Conservation (phyloP, 352 stramenopile species). For the Thraustochytrium sp. region DNA sequence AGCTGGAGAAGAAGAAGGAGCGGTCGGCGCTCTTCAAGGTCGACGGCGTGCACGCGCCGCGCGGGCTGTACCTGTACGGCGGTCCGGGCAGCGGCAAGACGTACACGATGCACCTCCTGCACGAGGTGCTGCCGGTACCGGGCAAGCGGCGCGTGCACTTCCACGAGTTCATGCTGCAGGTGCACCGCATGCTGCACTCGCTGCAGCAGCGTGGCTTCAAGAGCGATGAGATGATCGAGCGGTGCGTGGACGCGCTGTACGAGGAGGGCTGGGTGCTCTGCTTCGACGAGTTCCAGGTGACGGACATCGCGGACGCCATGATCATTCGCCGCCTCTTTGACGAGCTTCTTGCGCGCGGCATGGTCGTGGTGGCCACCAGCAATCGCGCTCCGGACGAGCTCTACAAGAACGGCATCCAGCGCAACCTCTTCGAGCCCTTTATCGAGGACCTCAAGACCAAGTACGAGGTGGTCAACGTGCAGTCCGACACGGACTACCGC, state of each 20-base stretch:
- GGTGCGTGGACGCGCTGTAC: slow-evolving; percentile 36
- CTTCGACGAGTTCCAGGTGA: slow-evolving; percentile 99
- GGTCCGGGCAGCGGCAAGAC: slow-evolving; percentile 91
- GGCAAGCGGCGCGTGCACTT: slow-evolving; percentile 80
- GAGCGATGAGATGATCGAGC: slow-evolving; percentile 39
- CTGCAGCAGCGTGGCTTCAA: slow-evolving; percentile 65
- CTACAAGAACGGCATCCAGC: slow-evolving; percentile 90
- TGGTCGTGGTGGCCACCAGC: slow-evolving; percentile 90
- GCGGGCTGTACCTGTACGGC: slow-evolving; percentile 87
- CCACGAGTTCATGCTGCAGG: slow-evolving; percentile 92
- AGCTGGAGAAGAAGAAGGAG: not conserved
- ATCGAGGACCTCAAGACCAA: slow-evolving; percentile 74
- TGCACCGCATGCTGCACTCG: slow-evolving; percentile 81
- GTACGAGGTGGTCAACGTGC: slow-evolving; percentile 36
- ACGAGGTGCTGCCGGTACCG: slow-evolving; percentile 48
- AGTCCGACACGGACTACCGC: slow-evolving; percentile 41
- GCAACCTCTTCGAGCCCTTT: slow-evolving; percentile 91
- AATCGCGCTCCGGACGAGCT: slow-evolving; percentile 84
- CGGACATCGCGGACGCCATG: slow-evolving; percentile 90
- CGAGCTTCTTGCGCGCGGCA: slow-evolving; percentile 74
- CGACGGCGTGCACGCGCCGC: not conserved
- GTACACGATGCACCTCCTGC: slow-evolving; percentile 94
- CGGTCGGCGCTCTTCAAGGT: not conserved
- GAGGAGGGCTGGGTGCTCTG: slow-evolving; percentile 75
- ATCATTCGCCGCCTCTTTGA: slow-evolving; percentile 90